phyloP scores from a whole-genome alignment of 2,329 filamentous ascomycete species.

The Pseudogymnoascus sp. region DNA sequence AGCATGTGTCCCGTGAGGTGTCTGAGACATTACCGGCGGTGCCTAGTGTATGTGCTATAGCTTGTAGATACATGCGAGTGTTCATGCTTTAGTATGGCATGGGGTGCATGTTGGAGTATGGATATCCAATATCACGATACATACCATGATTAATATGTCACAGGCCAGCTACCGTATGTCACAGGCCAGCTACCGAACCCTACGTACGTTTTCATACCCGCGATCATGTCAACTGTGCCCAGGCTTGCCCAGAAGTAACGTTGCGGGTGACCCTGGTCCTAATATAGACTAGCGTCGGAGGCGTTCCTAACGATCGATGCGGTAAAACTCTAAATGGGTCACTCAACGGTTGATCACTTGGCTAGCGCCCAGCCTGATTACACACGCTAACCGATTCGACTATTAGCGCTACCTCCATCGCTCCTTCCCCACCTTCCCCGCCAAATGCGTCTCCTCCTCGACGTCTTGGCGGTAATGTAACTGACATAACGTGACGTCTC shows the following conservation, averaged over 20 bases:
- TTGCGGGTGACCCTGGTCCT: constrained; percentile 2
- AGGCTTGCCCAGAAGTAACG: not conserved
- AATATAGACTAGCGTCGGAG: not conserved
- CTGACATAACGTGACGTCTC: not conserved
- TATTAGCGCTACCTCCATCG: not conserved
- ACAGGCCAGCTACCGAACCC: not conserved
- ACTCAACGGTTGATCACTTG: not conserved
- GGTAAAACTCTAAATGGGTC: not conserved
- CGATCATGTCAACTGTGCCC: not conserved
- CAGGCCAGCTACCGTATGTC: not conserved
- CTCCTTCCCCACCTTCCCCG: not conserved
- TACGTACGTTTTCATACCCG: not conserved
- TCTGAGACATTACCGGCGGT: not conserved
- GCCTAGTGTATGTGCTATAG: not conserved
- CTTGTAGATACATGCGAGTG: not conserved
- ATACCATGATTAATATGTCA: not conserved
- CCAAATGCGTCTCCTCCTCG: not conserved
- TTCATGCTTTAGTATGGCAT: not conserved
- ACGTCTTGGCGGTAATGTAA: not conserved
- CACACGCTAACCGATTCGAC: not conserved
- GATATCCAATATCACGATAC: not conserved
- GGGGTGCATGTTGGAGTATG: not conserved
- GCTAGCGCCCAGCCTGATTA: not conserved
- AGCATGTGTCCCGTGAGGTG: not conserved
- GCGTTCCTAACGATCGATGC: not conserved